These are phyloP conservation scores for Lipomyces yamanashiensis DNA, from an alignment of 805 yeast species.

Conservation along the genomic window DNA sequence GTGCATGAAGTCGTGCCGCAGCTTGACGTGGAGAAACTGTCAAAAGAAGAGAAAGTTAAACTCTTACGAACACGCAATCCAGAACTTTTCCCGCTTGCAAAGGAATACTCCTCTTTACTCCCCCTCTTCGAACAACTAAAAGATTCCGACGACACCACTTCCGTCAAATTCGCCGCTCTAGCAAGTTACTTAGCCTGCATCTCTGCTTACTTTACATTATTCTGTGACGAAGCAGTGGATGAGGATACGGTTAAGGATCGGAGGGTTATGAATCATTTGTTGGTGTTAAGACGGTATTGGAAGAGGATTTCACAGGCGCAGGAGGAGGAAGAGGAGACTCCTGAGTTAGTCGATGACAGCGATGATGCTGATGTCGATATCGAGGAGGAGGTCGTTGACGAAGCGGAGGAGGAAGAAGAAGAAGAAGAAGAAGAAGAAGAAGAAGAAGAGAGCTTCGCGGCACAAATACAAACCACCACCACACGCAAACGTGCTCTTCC, in stretches of 20 bases:
- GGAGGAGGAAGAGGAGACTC: slow-evolving; percentile 13
- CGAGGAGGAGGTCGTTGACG: slow-evolving; percentile 13
- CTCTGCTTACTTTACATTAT: slow-evolving; percentile 75
- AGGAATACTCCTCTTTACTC: slow-evolving; percentile 58
- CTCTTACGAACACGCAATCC: slow-evolving; percentile 71
- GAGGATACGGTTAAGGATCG: slow-evolving; percentile 76
- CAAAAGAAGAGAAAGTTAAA: slow-evolving; percentile 56
- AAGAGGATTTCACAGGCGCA: slow-evolving; percentile 58
- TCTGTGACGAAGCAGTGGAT: slow-evolving; percentile 58
- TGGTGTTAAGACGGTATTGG: slow-evolving; percentile 73
- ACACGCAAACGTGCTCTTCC: slow-evolving; percentile 13
- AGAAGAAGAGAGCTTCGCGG: slow-evolving; percentile 6
- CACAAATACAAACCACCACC: slow-evolving; percentile 20
- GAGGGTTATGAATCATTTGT: slow-evolving; percentile 84
- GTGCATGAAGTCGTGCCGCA: slow-evolving; percentile 42
- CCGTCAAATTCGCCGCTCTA: slow-evolving; percentile 68
- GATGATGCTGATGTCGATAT: slow-evolving; percentile 38
- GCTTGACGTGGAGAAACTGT: slow-evolving; percentile 56
- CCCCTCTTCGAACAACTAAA: slow-evolving; percentile 47
- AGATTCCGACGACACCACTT: slow-evolving; percentile 17
- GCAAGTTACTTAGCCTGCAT: slow-evolving; percentile 80
- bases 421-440: slow-evolving; percentile 30
- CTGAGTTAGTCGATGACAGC: slow-evolving; percentile 39
- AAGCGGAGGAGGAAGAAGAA: slow-evolving; percentile 40
- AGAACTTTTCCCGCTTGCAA: slow-evolving; percentile 76